phyloP scores from a whole-genome alignment of 2,329 filamentous ascomycete genomes.

The Gaeumannomyces sp. region DNA sequence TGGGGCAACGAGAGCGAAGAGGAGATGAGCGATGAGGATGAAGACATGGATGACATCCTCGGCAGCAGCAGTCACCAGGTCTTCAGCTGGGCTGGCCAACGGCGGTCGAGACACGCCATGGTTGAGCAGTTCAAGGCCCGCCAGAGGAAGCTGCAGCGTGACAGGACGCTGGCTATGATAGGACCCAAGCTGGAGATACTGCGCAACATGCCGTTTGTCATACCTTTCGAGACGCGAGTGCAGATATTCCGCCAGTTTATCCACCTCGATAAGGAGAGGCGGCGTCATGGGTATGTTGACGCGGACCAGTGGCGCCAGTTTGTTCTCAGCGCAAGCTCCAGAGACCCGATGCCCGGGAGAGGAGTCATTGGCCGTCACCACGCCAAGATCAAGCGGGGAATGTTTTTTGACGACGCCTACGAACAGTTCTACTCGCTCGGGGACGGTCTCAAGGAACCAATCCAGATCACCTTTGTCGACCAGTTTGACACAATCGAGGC shows the following conservation, averaged over 20 bases:
- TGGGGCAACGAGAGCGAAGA: slow-evolving; percentile 46
- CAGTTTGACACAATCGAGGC: slow-evolving; percentile 81
- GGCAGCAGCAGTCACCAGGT: slow-evolving; percentile 16
- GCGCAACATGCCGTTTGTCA: slow-evolving; percentile 94
- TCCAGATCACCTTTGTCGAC: slow-evolving; percentile 95
- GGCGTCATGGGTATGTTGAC: slow-evolving; percentile 63
- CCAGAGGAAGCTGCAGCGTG: slow-evolving; percentile 60
- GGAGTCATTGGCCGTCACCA: slow-evolving; percentile 55
- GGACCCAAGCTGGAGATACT: slow-evolving; percentile 85
- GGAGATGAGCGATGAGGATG: slow-evolving; percentile 32
- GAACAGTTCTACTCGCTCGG: slow-evolving; percentile 75
- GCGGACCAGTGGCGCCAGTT: slow-evolving; percentile 68
- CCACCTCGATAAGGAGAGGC: slow-evolving; percentile 68
- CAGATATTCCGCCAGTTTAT: slow-evolving; percentile 93
- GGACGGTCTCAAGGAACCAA: slow-evolving; percentile 83
- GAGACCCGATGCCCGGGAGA: slow-evolving; percentile 20
- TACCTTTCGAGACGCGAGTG: slow-evolving; percentile 86
- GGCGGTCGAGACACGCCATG: slow-evolving; percentile 56
- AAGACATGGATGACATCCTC: slow-evolving; percentile 23
- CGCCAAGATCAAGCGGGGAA: slow-evolving; percentile 70
- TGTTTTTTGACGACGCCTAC: slow-evolving; percentile 81
- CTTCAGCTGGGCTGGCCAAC: slow-evolving; percentile 43
- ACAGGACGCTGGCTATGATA: slow-evolving; percentile 69
- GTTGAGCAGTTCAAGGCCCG: slow-evolving; percentile 58
- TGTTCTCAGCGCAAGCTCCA: slow-evolving; percentile 32